A percentile compares a stretch with the other conserved stretches of the same genome.
phyloP scores from a whole-genome alignment of 495 filamentous ascomycete species.

The Bacidia gigantensis region DNA sequence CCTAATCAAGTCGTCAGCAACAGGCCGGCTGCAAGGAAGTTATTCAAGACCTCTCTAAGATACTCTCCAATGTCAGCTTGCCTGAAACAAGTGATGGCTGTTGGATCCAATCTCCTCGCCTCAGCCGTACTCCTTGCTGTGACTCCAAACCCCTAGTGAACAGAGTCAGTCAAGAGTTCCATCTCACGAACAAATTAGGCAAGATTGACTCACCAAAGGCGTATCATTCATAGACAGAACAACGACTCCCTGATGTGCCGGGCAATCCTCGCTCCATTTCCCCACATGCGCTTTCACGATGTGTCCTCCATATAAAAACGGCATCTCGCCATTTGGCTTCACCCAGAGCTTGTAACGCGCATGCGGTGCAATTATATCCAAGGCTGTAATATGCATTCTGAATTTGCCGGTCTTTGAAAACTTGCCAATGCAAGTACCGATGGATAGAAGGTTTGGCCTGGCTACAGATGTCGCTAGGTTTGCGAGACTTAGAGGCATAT shows the following conservation, averaged over 20 bases:
- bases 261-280: slow-evolving; percentile 72
- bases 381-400: slow-evolving; percentile 65
- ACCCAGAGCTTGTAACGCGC: slow-evolving; percentile 93
- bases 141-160: slow-evolving; percentile 68
- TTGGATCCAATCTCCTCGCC: slow-evolving; percentile 69
- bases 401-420: slow-evolving; percentile 93
- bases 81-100: slow-evolving; percentile 69
- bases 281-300: slow-evolving; percentile 87
- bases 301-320: slow-evolving; percentile 75
- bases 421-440: slow-evolving; percentile 80
- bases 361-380: slow-evolving; percentile 75
- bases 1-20: slow-evolving; percentile 16
- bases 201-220: slow-evolving; percentile 32
- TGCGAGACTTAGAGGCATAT: slow-evolving; percentile 70
- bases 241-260: slow-evolving; percentile 31
- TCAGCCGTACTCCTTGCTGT: slow-evolving; percentile 74
- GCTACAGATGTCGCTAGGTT: slow-evolving; percentile 57
- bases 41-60: slow-evolving; percentile 49
- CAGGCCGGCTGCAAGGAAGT: neutral
- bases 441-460: slow-evolving; percentile 52
- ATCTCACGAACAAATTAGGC: neutral
- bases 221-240: slow-evolving; percentile 32
- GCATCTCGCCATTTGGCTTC: slow-evolving; percentile 89
- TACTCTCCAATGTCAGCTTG: slow-evolving; percentile 90
- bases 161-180: too few relatives aligned